Percentiles rank a stretch among this genome's conserved stretches.
Evolutionary conservation across 2,329 filamentous ascomycete species (phyloP).

Genomic region (Sporothrix dimorphospora): DNA sequence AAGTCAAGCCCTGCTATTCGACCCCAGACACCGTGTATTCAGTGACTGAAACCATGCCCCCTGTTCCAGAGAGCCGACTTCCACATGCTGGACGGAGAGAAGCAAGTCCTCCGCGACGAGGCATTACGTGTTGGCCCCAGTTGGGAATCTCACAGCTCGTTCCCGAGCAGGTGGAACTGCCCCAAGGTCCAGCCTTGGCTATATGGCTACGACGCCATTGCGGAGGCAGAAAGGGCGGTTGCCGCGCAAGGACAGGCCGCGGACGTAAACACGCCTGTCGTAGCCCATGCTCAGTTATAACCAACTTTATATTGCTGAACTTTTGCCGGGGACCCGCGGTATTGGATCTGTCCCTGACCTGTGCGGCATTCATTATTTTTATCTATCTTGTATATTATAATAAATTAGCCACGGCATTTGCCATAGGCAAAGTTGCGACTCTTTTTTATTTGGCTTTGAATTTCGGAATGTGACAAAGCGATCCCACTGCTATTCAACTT

Average conservation of each 20-base stretch:
- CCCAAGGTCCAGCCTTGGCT: constrained; percentile 10
- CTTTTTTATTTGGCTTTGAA: no score
- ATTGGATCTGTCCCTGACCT: no score
- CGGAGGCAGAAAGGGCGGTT: background rate
- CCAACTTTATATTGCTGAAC: no score
- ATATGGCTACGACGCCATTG: background rate
- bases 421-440: no score
- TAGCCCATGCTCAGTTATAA: background rate
- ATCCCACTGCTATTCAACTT: no score
- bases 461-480: no score
- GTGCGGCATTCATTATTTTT: no score
- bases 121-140: background rate
- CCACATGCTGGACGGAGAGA: background rate
- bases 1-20: no score
- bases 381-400: no score
- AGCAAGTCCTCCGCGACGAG: background rate
- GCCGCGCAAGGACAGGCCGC: background rate
- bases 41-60: background rate
- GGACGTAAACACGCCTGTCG: background rate
- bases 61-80: background rate
- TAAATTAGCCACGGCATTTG: no score
- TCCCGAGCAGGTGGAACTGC: background rate
- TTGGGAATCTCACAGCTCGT: background rate
- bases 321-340: no score
- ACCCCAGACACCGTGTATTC: no score